Conservation (phyloP, 805 yeast genomes). For the Dipodascus geniculatus region DNA sequence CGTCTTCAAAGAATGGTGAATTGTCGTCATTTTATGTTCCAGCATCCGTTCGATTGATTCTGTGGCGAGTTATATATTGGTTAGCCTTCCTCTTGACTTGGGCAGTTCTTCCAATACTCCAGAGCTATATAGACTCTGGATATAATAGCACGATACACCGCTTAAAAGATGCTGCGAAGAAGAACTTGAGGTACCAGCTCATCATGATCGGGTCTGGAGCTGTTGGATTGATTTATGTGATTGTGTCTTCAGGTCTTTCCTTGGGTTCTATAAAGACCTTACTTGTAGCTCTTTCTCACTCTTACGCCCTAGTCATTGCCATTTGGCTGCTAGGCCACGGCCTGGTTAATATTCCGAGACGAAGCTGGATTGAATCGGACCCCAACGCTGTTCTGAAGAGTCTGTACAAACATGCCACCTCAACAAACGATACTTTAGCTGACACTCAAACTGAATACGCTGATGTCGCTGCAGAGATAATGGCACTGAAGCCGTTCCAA, state of each 20-base stretch:
- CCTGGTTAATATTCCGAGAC: slow-evolving; percentile 51
- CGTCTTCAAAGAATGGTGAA: slow-evolving; percentile 32
- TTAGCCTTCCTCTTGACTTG: slow-evolving; percentile 68
- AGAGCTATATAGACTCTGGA: slow-evolving; percentile 64
- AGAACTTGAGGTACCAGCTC: slow-evolving; percentile 50
- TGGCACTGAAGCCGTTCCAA: slow-evolving; percentile 36
- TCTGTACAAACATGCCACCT: slow-evolving; percentile 45
- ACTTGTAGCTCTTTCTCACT: slow-evolving; percentile 65
- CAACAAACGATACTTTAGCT: slow-evolving; percentile 44
- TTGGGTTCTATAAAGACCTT: slow-evolving; percentile 49
- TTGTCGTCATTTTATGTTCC: slow-evolving; percentile 37
- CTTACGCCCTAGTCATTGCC: slow-evolving; percentile 61
- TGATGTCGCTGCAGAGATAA: slow-evolving; percentile 51
- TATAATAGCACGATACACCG: slow-evolving; percentile 37
- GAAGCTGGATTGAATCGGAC: slow-evolving; percentile 25
- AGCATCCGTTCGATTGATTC: slow-evolving; percentile 33
- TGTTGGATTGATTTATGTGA: slow-evolving; percentile 46
- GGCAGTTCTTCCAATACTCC: slow-evolving; percentile 60
- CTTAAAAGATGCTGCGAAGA: slow-evolving; percentile 44
- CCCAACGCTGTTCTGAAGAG: slow-evolving; percentile 28
- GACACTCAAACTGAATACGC: slow-evolving; percentile 52
- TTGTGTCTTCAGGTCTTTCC: slow-evolving; percentile 42
- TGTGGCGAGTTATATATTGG: slow-evolving; percentile 78
- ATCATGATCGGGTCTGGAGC: slow-evolving; percentile 41
- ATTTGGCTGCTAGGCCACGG: slow-evolving; percentile 85